phyloP scores from a whole-genome alignment of 2,329 filamentous ascomycete genomes.

The Trichophyton simii region DNA sequence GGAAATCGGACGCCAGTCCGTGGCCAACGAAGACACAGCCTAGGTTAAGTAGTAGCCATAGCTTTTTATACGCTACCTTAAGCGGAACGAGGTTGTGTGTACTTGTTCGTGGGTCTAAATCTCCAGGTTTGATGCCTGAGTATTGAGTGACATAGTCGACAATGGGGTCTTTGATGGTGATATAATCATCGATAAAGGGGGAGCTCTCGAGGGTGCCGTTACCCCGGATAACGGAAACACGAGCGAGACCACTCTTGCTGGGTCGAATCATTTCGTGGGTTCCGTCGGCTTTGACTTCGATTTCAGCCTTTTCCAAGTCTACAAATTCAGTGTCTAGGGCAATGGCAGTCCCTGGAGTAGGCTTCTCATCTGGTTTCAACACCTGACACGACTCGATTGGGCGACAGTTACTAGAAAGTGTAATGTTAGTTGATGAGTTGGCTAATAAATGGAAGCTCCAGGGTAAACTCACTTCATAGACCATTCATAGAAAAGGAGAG shows the following conservation, averaged over 20 bases:
- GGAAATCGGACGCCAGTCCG: slow-evolving; percentile 87
- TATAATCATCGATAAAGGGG: slow-evolving; percentile 96
- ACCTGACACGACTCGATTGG: slow-evolving; percentile 29
- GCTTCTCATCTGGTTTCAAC: slow-evolving; percentile 47
- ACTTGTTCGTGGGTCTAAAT: slow-evolving; percentile 67
- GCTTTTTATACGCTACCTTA: slow-evolving; percentile 92
- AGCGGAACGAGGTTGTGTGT: slow-evolving; percentile 73
- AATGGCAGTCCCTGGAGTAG: slow-evolving; percentile 59
- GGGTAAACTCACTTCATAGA: slow-evolving; percentile 34
- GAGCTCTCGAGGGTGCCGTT: slow-evolving; percentile 61
- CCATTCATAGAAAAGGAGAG: slow-evolving; percentile 66
- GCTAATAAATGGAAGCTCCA: neutral
- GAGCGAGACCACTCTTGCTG: slow-evolving; percentile 79
- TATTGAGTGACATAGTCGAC: slow-evolving; percentile 92
- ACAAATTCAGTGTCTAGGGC: slow-evolving; percentile 97
- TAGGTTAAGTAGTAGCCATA: slow-evolving; percentile 90
- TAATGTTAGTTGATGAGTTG: neutral
- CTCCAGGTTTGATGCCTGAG: slow-evolving; percentile 76
- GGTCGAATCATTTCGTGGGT: slow-evolving; percentile 84
- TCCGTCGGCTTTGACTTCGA: slow-evolving; percentile 90
- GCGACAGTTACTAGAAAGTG: slow-evolving; percentile 21
- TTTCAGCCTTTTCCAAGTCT: slow-evolving; percentile 79
- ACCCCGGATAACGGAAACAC: slow-evolving; percentile 80
- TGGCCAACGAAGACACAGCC: slow-evolving; percentile 92
- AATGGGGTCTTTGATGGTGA: slow-evolving; percentile 76